Conservation (phyloP, 352 stramenopile species). For the Phytophthora sansomeana region DNA sequence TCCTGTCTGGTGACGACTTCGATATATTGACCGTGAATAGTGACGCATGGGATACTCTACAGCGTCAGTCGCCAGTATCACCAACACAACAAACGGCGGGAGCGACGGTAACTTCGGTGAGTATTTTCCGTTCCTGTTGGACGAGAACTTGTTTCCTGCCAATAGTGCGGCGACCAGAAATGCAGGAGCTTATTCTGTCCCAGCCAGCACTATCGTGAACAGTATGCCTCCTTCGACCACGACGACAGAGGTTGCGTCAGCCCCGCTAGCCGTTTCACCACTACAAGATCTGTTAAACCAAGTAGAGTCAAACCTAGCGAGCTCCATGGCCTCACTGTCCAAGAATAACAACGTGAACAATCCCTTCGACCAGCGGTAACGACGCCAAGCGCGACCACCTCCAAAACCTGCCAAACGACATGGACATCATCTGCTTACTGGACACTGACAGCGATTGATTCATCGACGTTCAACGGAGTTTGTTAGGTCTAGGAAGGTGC, state of each 20-base stretch:
- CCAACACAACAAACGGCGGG: constrained; percentile 24
- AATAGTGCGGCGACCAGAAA: constrained; percentile 27
- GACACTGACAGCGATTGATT: constrained; percentile 81
- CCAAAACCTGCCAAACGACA: constrained; percentile 40
- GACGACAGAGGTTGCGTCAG: constrained; percentile 9
- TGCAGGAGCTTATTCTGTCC: constrained; percentile 39
- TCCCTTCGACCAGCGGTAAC: constrained; percentile 52
- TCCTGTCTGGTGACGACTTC: constrained; percentile 68
- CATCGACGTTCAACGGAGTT: constrained; percentile 7
- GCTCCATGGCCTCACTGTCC: constrained; percentile 71
- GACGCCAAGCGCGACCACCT: constrained; percentile 23
- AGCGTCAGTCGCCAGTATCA: constrained; percentile 21
- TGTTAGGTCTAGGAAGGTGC: constrained; percentile 28
- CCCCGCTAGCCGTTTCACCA: constrained; percentile 20
- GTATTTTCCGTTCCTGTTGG: constrained; percentile 67
- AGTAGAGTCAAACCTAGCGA: constrained; percentile 59
- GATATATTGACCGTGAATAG: constrained; percentile 72
- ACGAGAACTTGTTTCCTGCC: constrained; percentile 62
- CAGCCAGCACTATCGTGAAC: constrained; percentile 45
- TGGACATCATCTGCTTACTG: constrained; percentile 82
- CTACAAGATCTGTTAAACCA: constrained; percentile 41
- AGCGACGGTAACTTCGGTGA: constrained; percentile 43
- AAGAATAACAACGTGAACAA: constrained; percentile 66
- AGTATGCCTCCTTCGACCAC: constrained; percentile 28
- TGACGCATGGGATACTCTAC: constrained; percentile 66